A percentile compares a stretch with the other conserved stretches of the same genome.
Conservation (phyloP, 2,329 filamentous ascomycete genomes). For the Exophiala mesophila region DNA sequence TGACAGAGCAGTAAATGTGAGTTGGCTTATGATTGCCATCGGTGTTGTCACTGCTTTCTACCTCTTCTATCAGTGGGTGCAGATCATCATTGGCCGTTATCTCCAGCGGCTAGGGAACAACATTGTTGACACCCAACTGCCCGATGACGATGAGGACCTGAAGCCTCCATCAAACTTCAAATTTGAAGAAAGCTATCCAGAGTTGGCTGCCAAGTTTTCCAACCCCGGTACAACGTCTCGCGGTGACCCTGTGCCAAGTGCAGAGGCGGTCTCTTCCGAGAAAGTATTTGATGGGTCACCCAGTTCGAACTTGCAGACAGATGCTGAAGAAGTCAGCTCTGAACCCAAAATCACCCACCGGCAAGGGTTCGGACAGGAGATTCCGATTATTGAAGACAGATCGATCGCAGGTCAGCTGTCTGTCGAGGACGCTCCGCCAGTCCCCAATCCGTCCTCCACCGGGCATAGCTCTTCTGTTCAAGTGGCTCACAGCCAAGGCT, state of each 20-base stretch:
- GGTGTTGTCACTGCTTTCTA: conserved; percentile 51
- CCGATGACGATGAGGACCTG: conserved; percentile 27
- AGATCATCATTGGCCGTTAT: conserved; percentile 22
- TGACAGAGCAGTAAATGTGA: conserved; percentile 72
- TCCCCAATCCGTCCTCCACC: too few relatives aligned
- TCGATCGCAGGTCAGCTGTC: too few relatives aligned
- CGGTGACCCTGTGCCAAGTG: too few relatives aligned
- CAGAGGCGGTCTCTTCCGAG: too few relatives aligned
- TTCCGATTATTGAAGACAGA: too few relatives aligned
- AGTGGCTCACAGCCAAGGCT: conserved; percentile 19
- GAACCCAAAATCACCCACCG: too few relatives aligned
- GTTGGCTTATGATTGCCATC: conserved; percentile 71
- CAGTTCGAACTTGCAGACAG: neutral
- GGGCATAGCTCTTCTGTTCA: conserved; percentile 19
- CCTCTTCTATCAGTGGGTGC: conserved; percentile 26
- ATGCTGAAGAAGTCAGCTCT: too few relatives aligned
- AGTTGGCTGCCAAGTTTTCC: conserved; percentile 2
- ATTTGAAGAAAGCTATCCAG: conserved; percentile 12
- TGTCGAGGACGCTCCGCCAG: too few relatives aligned
- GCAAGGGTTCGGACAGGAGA: too few relatives aligned
- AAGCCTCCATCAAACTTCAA: conserved; percentile 25
- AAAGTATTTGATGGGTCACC: neutral
- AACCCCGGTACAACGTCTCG: too few relatives aligned
- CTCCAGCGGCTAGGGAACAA: conserved; percentile 26
- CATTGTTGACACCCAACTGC: conserved; percentile 27